Base-by-base conservation (phyloP, 805 yeast genomes). In the Nakazawaea pomicola region DNA sequence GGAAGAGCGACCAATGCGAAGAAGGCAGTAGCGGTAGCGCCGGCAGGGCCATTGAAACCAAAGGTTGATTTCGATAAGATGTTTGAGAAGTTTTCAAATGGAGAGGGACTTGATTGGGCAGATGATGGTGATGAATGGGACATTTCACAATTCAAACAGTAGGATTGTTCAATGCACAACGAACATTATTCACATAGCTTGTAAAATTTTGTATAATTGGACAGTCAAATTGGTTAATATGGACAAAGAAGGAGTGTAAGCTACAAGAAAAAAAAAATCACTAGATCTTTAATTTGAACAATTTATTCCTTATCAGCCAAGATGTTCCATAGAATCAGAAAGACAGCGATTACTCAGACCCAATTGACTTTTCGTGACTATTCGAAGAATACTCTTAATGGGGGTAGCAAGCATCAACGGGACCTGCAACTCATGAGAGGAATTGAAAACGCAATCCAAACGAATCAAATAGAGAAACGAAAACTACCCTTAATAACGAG, bases 401-500 rank as follows among this genome's bases (percentile, higher is more conserved):
- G 3, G 8, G 8, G 16, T 28, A 8, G 16, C n/a, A 28, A 10
- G n/a, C 15, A 14, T 3, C 30, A 28, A 28, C 12, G 30, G 14
- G 41, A 38, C 18, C 27, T 37, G 4, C 23, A 38, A 19, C 12
- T 38, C n/a, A 17, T 38, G 24, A 25, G 18, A n/a, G 33, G 15
- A 4, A 28, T 40, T 16, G 43, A 34, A 20, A 31, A 40, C 9
- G 36, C 39, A 19, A 40, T 40, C n/a, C 4, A 10, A 27, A 28
- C 20, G 5, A 21, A 34, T n/a, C 4, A 7, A 6, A 19, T 34
- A n/a, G 23, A 40, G 36, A 34, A 15, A 23, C 25, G 10, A 14
- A 15, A 17, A 17, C 18, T 34, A 12, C 41, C 63, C 4, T n/a
- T 49, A 3, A 44, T 51, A 37, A 38, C 39, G 30, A 45, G 51